phyloP scores from a whole-genome alignment of 1,139 yeast species.

The Scheffersomyces lignicola region DNA sequence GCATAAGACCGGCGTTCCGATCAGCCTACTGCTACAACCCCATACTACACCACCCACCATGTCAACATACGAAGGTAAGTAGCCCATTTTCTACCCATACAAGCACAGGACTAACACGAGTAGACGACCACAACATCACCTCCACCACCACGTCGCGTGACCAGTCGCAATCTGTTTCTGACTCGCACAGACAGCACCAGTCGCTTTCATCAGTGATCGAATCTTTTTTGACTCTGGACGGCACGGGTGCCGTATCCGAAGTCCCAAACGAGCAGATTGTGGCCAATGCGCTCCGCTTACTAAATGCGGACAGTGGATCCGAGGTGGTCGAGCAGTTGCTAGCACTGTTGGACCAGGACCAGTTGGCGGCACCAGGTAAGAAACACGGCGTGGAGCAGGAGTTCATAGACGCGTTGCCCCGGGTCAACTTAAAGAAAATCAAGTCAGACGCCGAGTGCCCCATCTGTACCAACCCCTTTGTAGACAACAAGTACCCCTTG shows the following conservation, averaged over 20 bases:
- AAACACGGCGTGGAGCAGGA: slow-evolving; percentile 63
- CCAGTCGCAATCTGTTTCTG: slow-evolving; percentile 1
- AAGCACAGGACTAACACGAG: slow-evolving; percentile 18
- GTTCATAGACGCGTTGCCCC: slow-evolving; percentile 72
- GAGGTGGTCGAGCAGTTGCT: slow-evolving; percentile 13
- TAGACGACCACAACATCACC: slow-evolving; percentile 18
- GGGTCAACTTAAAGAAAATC: slow-evolving; percentile 56
- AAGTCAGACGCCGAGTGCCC: slow-evolving; percentile 70
- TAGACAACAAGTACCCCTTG: slow-evolving; percentile 75
- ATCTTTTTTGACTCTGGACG: slow-evolving; percentile 27
- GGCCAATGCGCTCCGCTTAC: slow-evolving; percentile 30
- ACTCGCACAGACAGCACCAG: slow-evolving; percentile 37
- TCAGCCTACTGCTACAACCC: slow-evolving; percentile 2
- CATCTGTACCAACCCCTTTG: slow-evolving; percentile 74
- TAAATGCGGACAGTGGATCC: slow-evolving; percentile 35
- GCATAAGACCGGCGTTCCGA: no score
- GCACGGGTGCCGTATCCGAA: slow-evolving; percentile 11
- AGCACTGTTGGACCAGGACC: slow-evolving; percentile 24
- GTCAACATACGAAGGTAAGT: slow-evolving; percentile 49
- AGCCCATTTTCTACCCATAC: not conserved
- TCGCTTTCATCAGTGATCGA: slow-evolving; percentile 38
- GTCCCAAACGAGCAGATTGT: slow-evolving; percentile 21
- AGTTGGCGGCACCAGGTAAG: slow-evolving; percentile 7
- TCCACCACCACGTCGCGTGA: slow-evolving; percentile 5
- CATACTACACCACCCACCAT: slow-evolving; percentile 19